These are phyloP conservation scores for Paraleonurus japonicus DNA, from an alignment of 257 asterid species.

Conservation along the genomic window DNA sequence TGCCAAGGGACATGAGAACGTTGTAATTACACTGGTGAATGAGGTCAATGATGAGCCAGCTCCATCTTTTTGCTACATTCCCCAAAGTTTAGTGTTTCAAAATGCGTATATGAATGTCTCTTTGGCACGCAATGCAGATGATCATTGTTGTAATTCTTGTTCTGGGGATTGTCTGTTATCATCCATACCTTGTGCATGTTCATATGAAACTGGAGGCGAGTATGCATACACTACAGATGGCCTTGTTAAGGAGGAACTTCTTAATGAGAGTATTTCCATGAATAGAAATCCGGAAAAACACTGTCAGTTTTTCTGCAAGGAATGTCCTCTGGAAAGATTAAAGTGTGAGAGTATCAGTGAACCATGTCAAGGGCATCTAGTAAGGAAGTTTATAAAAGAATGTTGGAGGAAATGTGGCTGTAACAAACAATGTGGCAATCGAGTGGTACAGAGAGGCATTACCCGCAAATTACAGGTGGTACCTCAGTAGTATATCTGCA, in stretches of 20 bases:
- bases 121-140: constrained; percentile 72
- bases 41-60: constrained; percentile 54
- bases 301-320: constrained; percentile 61
- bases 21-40: constrained; percentile 59
- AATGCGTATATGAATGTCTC: constrained; percentile 63
- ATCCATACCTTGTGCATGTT: constrained; percentile 72
- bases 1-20: constrained; percentile 80
- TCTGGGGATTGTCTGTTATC: constrained; percentile 69
- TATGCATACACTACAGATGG: constrained; percentile 86
- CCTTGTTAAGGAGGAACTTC: constrained; percentile 69
- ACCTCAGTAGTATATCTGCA: constrained; percentile 3
- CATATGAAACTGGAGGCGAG: constrained; percentile 71
- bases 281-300: constrained; percentile 68
- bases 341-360: constrained; percentile 51
- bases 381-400: constrained; percentile 79
- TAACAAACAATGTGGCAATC: constrained; percentile 76
- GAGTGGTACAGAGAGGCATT: constrained; percentile 95
- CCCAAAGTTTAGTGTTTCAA: constrained; percentile 67
- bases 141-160: constrained; percentile 62
- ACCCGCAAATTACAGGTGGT: constrained; percentile 70
- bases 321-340: constrained; percentile 85
- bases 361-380: constrained; percentile 92
- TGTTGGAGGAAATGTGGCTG: constrained; percentile 99
- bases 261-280: constrained; percentile 74
- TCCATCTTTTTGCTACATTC: constrained; percentile 78